phyloP scores from a whole-genome alignment of 2,329 filamentous ascomycete species.

The Fusarium newnesense region DNA sequence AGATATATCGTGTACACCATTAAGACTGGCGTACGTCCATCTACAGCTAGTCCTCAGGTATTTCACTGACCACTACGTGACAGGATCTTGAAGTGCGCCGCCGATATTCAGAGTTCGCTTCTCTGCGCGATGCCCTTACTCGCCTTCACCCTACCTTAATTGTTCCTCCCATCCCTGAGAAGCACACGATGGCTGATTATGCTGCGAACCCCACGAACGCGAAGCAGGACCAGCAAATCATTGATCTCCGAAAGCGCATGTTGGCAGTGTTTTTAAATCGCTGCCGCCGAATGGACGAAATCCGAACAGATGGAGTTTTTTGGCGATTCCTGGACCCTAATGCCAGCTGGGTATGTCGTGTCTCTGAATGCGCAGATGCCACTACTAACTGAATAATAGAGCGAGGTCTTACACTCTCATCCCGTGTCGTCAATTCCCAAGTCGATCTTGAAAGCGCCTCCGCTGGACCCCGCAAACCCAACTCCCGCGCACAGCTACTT shows the following conservation, averaged over 20 bases:
- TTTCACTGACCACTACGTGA: constrained; percentile 2
- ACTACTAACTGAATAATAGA: constrained; percentile 62
- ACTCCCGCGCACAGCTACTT: constrained; percentile 87
- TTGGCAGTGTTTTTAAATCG: constrained; percentile 93
- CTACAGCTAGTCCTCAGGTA: neutral
- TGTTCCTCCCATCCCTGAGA: constrained; percentile 96
- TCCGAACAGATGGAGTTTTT: constrained; percentile 93
- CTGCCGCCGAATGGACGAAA: constrained; percentile 90
- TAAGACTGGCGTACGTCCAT: constrained; percentile 79
- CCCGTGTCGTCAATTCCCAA: constrained; percentile 93
- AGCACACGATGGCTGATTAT: constrained; percentile 98
- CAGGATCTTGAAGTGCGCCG: constrained; percentile 95
- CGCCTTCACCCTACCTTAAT: constrained; percentile 94
- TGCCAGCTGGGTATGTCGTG: constrained; percentile 85
- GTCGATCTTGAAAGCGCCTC: constrained; percentile 93
- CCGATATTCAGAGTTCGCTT: constrained; percentile 96
- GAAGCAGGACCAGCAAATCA: constrained; percentile 96
- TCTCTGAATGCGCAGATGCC: neutral
- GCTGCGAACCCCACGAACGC: constrained; percentile 97
- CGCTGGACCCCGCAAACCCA: constrained; percentile 92
- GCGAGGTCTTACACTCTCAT: constrained; percentile 92
- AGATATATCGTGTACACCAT: constrained; percentile 98
- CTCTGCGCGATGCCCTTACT: constrained; percentile 86
- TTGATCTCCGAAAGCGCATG: constrained; percentile 97
- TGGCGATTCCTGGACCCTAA: constrained; percentile 98